Percentiles rank a stretch among this genome's conserved stretches.
Evolutionary conservation across 306 rosid species (phyloP).

Genomic region (Carpinus viminea): DNA sequence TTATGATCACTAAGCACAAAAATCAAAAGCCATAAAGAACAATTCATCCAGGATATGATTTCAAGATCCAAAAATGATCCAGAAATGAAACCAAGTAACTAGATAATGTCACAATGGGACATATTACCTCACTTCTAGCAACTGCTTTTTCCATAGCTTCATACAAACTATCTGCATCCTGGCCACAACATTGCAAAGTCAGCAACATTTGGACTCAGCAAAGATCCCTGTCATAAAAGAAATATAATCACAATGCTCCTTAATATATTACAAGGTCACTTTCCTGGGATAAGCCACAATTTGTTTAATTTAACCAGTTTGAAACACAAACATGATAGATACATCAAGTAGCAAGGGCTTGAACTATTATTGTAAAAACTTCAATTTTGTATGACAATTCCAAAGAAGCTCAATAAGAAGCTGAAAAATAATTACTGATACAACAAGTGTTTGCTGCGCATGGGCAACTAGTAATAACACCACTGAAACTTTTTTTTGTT

Average conservation of each 20-base stretch:
- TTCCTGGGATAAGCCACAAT: conserved; percentile 37
- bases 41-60: conserved; percentile 4
- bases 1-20: background rate
- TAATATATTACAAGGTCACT: conserved; percentile 44
- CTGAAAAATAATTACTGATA: background rate
- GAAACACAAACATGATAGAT: conserved; percentile 8
- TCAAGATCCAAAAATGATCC: background rate
- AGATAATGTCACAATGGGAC: conserved; percentile 24
- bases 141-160: conserved; percentile 89
- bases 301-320: conserved; percentile 28
- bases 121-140: conserved; percentile 85
- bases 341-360: conserved; percentile 17
- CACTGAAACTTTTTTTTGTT: background rate
- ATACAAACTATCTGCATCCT: conserved; percentile 88
- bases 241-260: conserved; percentile 57
- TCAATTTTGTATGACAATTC: background rate
- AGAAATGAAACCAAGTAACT: conserved; percentile 2
- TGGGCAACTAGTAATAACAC: background rate
- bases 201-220: conserved; percentile 73
- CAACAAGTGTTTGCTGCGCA: background rate
- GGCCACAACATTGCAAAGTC: conserved; percentile 93
- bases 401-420: background rate
- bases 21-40: conserved; percentile 3
- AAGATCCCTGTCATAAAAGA: conserved; percentile 62
- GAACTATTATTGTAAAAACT: conserved; percentile 12